Percentiles rank a stretch among this genome's conserved stretches.
These are phyloP conservation scores for Leishmania major DNA, from an alignment of 208 protist species.

Conservation along the genomic window DNA sequence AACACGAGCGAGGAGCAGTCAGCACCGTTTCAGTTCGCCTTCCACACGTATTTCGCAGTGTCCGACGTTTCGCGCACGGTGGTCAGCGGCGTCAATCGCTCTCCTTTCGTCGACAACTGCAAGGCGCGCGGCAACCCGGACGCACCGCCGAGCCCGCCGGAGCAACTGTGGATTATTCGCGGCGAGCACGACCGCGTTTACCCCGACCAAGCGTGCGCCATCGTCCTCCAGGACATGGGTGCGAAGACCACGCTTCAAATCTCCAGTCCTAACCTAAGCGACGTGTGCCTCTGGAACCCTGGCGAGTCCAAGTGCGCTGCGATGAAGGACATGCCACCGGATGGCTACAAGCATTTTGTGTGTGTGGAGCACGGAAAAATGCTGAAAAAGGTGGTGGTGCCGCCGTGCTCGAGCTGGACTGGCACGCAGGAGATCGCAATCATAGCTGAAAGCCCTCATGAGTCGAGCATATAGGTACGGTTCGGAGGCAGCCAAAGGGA, in stretches of 20 bases:
- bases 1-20: slow-evolving; percentile 51
- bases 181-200: slow-evolving; percentile 87
- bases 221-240: slow-evolving; percentile 48
- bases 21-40: slow-evolving; percentile 73
- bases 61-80: slow-evolving; percentile 51
- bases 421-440: slow-evolving; percentile 53
- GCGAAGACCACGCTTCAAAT: slow-evolving; percentile 43
- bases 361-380: slow-evolving; percentile 89
- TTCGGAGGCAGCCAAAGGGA: background rate
- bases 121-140: slow-evolving; percentile 41
- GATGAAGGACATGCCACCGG: slow-evolving; percentile 73
- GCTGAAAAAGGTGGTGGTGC: slow-evolving; percentile 55
- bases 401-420: slow-evolving; percentile 62
- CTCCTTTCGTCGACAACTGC: slow-evolving; percentile 72
- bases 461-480: slow-evolving; percentile 44
- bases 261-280: slow-evolving; percentile 52
- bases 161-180: slow-evolving; percentile 40
- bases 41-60: slow-evolving; percentile 90
- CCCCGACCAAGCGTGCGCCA: slow-evolving; percentile 43
- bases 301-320: slow-evolving; percentile 68
- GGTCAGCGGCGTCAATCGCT: slow-evolving; percentile 72
- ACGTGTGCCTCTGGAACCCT: slow-evolving; percentile 91
- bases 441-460: slow-evolving; percentile 37
- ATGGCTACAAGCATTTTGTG: slow-evolving; percentile 84
- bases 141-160: slow-evolving; percentile 31